Percentiles rank a stretch among this genome's conserved stretches.
Evolutionary conservation across 2,329 filamentous ascomycete genomes (phyloP).

Genomic region (Colletotrichum limetticola): DNA sequence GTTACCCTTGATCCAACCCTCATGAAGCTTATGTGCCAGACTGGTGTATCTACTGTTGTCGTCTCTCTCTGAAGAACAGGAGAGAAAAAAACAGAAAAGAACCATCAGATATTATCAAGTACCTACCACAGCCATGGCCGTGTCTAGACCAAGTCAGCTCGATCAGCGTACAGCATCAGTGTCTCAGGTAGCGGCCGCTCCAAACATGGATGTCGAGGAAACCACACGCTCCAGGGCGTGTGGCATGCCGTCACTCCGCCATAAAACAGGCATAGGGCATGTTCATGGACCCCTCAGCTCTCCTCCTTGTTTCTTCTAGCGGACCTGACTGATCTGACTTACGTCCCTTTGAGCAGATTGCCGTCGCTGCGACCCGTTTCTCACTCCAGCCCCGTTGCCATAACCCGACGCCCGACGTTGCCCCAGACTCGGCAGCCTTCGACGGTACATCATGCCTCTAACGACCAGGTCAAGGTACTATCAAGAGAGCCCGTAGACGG

Average conservation of each 20-base stretch:
- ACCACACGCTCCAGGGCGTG: background rate
- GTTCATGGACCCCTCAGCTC: background rate
- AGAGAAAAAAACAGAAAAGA: background rate
- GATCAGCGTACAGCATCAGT: background rate
- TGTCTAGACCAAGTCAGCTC: background rate
- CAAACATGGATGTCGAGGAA: background rate
- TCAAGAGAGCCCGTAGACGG: constrained; percentile 26
- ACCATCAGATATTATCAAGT: background rate
- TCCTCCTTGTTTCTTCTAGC: background rate
- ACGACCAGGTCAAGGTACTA: constrained; percentile 39
- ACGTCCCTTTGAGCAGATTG: constrained; percentile 1
- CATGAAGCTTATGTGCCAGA: background rate
- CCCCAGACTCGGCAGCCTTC: background rate
- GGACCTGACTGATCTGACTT: background rate
- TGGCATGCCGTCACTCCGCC: background rate
- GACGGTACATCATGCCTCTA: background rate
- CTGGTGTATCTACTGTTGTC: background rate
- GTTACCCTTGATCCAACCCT: background rate
- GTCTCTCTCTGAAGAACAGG: background rate
- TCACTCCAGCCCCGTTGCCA: constrained; percentile 38
- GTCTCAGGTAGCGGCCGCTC: background rate
- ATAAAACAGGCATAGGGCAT: constrained; percentile 12
- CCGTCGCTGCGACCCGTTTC: constrained; percentile 1
- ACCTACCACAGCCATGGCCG: background rate
- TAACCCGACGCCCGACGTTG: constrained; percentile 36